Evolutionary conservation across 2,329 filamentous ascomycete species (phyloP), one percentile per base, ranked within the genome.

Genomic region (Juglanconis sp.): DNA sequence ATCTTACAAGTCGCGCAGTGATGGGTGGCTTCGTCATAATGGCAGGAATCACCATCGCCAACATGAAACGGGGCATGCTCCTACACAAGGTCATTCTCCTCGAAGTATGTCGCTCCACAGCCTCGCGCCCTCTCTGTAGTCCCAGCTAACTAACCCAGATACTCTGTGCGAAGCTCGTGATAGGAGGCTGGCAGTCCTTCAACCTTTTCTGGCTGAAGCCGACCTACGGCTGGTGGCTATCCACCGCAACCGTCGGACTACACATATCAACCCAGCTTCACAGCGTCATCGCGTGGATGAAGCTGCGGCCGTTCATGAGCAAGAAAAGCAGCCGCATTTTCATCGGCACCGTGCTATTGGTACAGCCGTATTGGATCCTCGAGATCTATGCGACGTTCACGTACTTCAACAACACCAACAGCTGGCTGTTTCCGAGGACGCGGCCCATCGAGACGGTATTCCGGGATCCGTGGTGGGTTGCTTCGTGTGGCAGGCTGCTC

Each of bases 241-340:
- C 83, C 1, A 74, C 78, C 31, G 85, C 82, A 2, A 85, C 83
- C 7, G 81, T 87, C 7, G 78, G 83, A 17, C 78, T 89, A 31
- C 86, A 87, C 64, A 73, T 79, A n/a, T 87, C 83, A 3, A 88
- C 85, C 83, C 79, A 77, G 11, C 71, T 89, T 8, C 86, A 89
- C 70, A 89, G 88, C 64, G 77, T 88, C 62, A 84, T 89, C 61
- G 80, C 86, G 0, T 89, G 86, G 86, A 81, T 89, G 71, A 88
- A 88, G 71, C 85, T 83, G 63, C 81, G 79, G 56, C 86, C 86
- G 0, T 87, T 87, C 65, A 73, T 87, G 7, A 76, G 76, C 3
- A 76, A 72, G 35, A 72, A 74, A 7, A 77, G 79, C 35, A 85
- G 79, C 51, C 67, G 74, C 9, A 70, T 87, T 58, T 88, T 87